These are phyloP conservation scores for Pulveroboletus sp. DNA, from an alignment of 768 basidiomycete species.

Conservation along the genomic window DNA sequence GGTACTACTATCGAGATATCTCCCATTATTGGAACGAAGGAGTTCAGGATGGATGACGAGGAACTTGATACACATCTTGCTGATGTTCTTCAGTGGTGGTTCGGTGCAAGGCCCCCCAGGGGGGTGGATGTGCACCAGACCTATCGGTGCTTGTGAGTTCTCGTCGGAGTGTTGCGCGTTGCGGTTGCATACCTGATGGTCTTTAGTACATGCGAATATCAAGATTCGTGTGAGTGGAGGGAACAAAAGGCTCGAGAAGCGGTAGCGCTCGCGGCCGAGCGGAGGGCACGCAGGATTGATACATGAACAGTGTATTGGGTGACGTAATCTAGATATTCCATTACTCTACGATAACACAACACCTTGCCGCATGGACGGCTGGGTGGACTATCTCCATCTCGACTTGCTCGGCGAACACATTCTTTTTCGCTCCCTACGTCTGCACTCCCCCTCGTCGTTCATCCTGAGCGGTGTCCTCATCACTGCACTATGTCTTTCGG, in stretches of 20 bases:
- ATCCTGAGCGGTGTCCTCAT: slow-evolving; percentile 43
- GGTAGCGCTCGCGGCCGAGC: neutral
- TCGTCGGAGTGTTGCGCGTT: neutral
- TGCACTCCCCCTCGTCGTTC: slow-evolving; percentile 49
- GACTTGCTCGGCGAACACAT: slow-evolving; percentile 42
- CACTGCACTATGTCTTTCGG: slow-evolving; percentile 44
- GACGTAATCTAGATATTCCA: slow-evolving; percentile 7
- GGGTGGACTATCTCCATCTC: slow-evolving; percentile 44
- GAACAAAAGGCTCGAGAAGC: slow-evolving; percentile 42
- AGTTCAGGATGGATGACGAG: slow-evolving; percentile 49
- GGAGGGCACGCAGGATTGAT: neutral
- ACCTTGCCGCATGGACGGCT: slow-evolving; percentile 46
- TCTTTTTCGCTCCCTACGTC: slow-evolving; percentile 36
- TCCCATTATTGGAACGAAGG: slow-evolving; percentile 60
- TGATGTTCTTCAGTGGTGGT: slow-evolving; percentile 69
- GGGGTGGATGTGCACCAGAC: slow-evolving; percentile 64
- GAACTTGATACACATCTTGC: slow-evolving; percentile 51
- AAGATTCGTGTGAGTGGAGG: slow-evolving; percentile 76
- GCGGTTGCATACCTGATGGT: neutral
- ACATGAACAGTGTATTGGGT: slow-evolving; percentile 1
- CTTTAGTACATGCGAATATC: slow-evolving; percentile 67
- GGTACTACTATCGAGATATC: slow-evolving; percentile 14
- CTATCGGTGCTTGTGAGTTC: slow-evolving; percentile 61
- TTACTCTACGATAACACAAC: neutral
- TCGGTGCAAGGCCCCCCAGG: slow-evolving; percentile 57